phyloP scores from a whole-genome alignment of 495 filamentous ascomycete species.

The Parathielavia appendiculata region DNA sequence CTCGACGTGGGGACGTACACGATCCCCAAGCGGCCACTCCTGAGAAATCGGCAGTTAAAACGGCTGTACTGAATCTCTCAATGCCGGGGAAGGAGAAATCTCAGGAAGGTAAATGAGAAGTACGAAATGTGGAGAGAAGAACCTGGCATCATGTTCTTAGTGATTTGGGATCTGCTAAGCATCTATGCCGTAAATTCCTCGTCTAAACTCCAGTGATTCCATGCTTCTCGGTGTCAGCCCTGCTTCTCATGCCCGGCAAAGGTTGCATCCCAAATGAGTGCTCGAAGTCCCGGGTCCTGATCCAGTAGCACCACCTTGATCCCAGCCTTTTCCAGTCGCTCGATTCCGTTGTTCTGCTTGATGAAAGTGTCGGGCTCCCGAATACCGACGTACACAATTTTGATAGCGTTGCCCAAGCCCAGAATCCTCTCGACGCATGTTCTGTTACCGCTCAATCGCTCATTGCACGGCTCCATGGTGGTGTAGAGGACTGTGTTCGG shows the following conservation, averaged over 20 bases:
- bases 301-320: slow-evolving; percentile 57
- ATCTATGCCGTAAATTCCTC: too few species aligned
- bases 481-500: slow-evolving; percentile 61
- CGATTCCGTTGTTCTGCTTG: slow-evolving; percentile 60
- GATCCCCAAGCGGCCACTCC: too few species aligned
- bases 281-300: neutral
- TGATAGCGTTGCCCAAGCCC: slow-evolving; percentile 47
- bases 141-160: too few species aligned
- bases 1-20: too few species aligned
- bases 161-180: too few species aligned
- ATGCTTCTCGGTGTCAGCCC: neutral
- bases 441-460: slow-evolving; percentile 62
- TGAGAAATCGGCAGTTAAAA: too few species aligned
- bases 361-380: slow-evolving; percentile 75
- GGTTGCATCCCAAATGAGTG: neutral
- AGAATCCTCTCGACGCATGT: slow-evolving; percentile 71
- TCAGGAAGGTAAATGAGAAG: too few species aligned
- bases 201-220: neutral
- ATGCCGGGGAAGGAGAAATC: too few species aligned
- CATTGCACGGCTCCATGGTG: slow-evolving; percentile 80
- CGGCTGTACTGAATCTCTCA: too few species aligned
- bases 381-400: slow-evolving; percentile 70
- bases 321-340: slow-evolving; percentile 55
- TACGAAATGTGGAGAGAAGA: too few species aligned
- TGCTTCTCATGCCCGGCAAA: neutral